Percentiles rank a stretch among this genome's conserved stretches.
Evolutionary conservation across 768 basidiomycete genomes (phyloP).

Genomic region (Termitomyces sp.): DNA sequence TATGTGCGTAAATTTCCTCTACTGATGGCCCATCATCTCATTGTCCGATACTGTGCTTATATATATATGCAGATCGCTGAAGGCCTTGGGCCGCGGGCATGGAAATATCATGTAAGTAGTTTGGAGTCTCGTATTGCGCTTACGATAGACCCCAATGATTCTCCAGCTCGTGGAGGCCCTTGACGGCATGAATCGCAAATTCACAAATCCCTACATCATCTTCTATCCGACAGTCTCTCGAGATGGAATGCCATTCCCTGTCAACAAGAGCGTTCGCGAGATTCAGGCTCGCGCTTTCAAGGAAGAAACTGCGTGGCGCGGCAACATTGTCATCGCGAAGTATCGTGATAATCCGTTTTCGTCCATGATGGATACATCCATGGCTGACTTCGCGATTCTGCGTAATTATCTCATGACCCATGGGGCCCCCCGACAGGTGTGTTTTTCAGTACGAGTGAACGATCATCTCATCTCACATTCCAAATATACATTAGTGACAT

Average conservation of each 20-base stretch:
- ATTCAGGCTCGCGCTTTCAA: conserved; percentile 61
- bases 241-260: conserved; percentile 77
- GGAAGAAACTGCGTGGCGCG: conserved; percentile 70
- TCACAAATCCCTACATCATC: conserved; percentile 73
- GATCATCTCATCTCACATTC: background rate
- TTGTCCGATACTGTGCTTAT: background rate
- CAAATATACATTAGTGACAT: background rate
- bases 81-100: conserved; percentile 57
- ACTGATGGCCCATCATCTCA: background rate
- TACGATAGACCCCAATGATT: background rate
- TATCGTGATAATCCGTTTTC: conserved; percentile 51
- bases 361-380: conserved; percentile 67
- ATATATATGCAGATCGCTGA: conserved; percentile 52
- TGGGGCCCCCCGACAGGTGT: conserved; percentile 42
- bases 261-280: conserved; percentile 72
- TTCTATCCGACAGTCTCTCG: conserved; percentile 75
- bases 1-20: conserved; percentile 34
- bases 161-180: conserved; percentile 65
- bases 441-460: background rate
- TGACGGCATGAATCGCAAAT: conserved; percentile 76
- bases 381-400: conserved; percentile 79
- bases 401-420: conserved; percentile 76
- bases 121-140: background rate
- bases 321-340: conserved; percentile 75
- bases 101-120: conserved; percentile 60